Evolutionary conservation across 2,329 filamentous ascomycete species (phyloP).

Genomic region (Zalaria obscura): DNA sequence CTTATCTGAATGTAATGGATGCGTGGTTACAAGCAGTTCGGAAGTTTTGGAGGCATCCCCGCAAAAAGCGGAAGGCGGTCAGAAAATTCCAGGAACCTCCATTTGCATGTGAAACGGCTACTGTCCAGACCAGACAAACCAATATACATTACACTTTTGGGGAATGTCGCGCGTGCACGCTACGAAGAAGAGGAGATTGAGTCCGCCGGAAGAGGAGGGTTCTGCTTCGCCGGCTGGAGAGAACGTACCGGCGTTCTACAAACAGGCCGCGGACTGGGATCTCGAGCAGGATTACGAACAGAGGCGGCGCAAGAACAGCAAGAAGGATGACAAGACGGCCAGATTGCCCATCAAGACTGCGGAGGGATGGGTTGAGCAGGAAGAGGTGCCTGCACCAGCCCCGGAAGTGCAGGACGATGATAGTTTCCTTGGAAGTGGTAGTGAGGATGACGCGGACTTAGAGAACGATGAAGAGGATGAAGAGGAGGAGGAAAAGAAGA

Average conservation of each 20-base stretch:
- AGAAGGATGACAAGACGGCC: conserved; percentile 59
- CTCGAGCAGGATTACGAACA: conserved; percentile 85
- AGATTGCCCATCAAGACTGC: conserved; percentile 76
- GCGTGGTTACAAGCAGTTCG: too few relatives aligned
- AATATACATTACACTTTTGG: background rate
- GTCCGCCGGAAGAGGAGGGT: conserved; percentile 27
- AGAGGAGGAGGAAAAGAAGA: conserved; percentile 26
- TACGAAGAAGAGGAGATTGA: conserved; percentile 36
- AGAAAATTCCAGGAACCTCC: too few relatives aligned
- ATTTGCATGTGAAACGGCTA: too few relatives aligned
- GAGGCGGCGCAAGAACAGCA: conserved; percentile 64
- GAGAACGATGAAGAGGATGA: conserved; percentile 31
- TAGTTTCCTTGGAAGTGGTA: conserved; percentile 47
- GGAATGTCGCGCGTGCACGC: conserved; percentile 32
- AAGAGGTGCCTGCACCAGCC: conserved; percentile 32
- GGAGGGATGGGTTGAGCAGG: conserved; percentile 55
- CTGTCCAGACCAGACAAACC: too few relatives aligned
- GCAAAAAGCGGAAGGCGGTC: too few relatives aligned
- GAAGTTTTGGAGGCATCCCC: too few relatives aligned
- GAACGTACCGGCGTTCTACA: conserved; percentile 17
- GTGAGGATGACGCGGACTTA: conserved; percentile 26
- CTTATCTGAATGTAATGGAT: too few relatives aligned
- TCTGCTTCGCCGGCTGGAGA: conserved; percentile 15
- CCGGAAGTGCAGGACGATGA: conserved; percentile 40
- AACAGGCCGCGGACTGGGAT: conserved; percentile 70